Evolutionary conservation across 129 eudicot species (phyloP), one percentile per base, ranked within the genome.

Genomic region (Flaveria ramosissima): DNA sequence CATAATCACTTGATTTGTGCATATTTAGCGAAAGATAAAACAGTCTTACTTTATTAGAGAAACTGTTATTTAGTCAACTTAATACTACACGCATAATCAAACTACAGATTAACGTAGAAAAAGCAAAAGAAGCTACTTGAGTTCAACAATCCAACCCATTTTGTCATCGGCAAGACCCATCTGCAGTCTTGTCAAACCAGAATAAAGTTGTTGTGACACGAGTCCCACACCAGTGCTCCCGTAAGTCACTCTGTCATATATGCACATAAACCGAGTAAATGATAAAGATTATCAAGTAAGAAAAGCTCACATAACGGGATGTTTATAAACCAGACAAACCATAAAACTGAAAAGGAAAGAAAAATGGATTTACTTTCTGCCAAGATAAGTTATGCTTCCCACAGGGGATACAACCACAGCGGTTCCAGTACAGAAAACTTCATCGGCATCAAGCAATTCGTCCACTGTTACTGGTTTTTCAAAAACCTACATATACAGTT

Each of bases 361-460:
- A 77, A 53, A 77, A 12, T 45, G n/a, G 48, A 12, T 72, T 77
- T 66, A 92, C 97, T 96, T 92, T 87, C 83, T 89, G 19, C 88
- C 88, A 46, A 66, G 85, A 79, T 92, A 89, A 70, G 96, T 92
- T 56, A 92, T 78, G 85, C 96, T 92, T 55, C 93, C 96, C 45
- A 92, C 97, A 9, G 97, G 93, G 57, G 92, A 89, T 66, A 92
- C 83, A 72, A 89, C 96, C 68, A 92, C 97, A 6, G 96, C 97
- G 19, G 97, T 92, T 76, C 97, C 97, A 1, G 97, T 92, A 62
- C 95, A 90, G 64, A 92, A 92, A 20, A 92, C 97, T 82, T 92
- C 97, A 82, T 92, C 97, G 30, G 97, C 97, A 59, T 89, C 89
- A 50, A 92, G 92, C 86, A 92, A 81, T 75, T 89, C 97, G 5